phyloP scores from a whole-genome alignment of 768 basidiomycete genomes.

The Rhizopogon vinicolor region DNA sequence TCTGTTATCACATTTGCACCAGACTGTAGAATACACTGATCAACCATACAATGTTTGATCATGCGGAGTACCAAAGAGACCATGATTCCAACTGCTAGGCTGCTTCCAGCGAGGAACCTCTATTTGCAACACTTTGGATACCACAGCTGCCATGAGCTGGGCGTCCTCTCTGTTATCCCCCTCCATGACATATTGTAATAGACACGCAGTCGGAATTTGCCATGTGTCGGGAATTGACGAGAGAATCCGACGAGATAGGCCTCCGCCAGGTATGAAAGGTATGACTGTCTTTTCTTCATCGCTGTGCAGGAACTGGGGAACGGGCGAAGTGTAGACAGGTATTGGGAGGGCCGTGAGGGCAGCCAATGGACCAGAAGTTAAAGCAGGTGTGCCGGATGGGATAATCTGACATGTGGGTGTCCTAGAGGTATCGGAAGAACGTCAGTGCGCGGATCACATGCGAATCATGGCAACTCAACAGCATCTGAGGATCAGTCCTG shows the following conservation, averaged over 20 bases:
- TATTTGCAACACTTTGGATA: constrained; percentile 41
- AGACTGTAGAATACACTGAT: constrained; percentile 9
- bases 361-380: constrained; percentile 41
- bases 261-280: constrained; percentile 79
- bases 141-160: constrained; percentile 49
- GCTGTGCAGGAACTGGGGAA: constrained; percentile 28
- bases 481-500: constrained; percentile 74
- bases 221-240: constrained; percentile 47
- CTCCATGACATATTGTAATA: constrained; percentile 76
- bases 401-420: constrained; percentile 61
- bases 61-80: constrained; percentile 67
- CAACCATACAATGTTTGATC: constrained; percentile 72
- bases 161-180: constrained; percentile 81
- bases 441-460: not conserved
- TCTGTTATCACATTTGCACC: not conserved
- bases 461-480: constrained; percentile 37
- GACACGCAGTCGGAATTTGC: constrained; percentile 48
- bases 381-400: constrained; percentile 38
- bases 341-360: constrained; percentile 44
- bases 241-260: constrained; percentile 64
- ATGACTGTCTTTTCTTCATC: constrained; percentile 29
- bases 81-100: constrained; percentile 58
- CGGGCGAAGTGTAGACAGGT: constrained; percentile 49
- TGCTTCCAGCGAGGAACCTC: constrained; percentile 49
- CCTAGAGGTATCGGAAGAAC: constrained; percentile 27